These are phyloP conservation scores for Tricholoma matsutake DNA, from an alignment of 768 basidiomycete genomes.

Conservation along the genomic window DNA sequence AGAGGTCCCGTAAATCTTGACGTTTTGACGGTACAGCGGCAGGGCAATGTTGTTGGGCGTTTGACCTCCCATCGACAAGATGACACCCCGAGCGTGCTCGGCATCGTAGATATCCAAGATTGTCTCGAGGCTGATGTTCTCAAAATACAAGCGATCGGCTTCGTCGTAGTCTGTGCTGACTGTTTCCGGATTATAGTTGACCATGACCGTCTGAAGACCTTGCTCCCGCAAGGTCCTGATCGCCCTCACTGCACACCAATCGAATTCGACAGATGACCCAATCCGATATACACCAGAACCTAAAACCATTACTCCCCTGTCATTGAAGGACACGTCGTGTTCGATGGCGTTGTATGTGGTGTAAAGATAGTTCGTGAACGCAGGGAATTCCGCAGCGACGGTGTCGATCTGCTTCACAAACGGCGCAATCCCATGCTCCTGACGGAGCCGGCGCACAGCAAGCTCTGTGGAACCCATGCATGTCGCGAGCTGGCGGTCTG, in stretches of 20 bases:
- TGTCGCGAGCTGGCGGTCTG: conserved; percentile 83
- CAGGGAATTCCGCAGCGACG: conserved; percentile 98
- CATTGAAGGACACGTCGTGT: conserved; percentile 86
- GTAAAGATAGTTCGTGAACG: conserved; percentile 98
- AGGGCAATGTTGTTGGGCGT: conserved; percentile 98
- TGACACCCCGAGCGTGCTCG: conserved; percentile 86
- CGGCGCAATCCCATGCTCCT: conserved; percentile 78
- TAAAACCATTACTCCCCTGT: conserved; percentile 94
- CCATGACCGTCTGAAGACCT: conserved; percentile 94
- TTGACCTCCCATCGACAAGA: conserved; percentile 98
- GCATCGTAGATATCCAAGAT: conserved; percentile 96
- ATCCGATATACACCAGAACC: conserved; percentile 99
- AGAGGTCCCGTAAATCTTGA: conserved; percentile 97
- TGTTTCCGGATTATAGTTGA: conserved; percentile 99
- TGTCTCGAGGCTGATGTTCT: conserved; percentile 95
- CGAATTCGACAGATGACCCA: conserved; percentile 98
- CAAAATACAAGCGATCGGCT: conserved; percentile 97
- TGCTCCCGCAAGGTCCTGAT: conserved; percentile 95
- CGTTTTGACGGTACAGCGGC: conserved; percentile 93
- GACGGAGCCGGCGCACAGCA: conserved; percentile 85
- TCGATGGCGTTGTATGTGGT: conserved; percentile 97
- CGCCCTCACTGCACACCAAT: conserved; percentile 98
- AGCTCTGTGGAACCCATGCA: conserved; percentile 90
- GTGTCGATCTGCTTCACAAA: conserved; percentile 99
- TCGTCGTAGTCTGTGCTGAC: conserved; percentile 99